Conservation (phyloP, 495 filamentous ascomycete species). For the Polyplosphaeria fusca region DNA sequence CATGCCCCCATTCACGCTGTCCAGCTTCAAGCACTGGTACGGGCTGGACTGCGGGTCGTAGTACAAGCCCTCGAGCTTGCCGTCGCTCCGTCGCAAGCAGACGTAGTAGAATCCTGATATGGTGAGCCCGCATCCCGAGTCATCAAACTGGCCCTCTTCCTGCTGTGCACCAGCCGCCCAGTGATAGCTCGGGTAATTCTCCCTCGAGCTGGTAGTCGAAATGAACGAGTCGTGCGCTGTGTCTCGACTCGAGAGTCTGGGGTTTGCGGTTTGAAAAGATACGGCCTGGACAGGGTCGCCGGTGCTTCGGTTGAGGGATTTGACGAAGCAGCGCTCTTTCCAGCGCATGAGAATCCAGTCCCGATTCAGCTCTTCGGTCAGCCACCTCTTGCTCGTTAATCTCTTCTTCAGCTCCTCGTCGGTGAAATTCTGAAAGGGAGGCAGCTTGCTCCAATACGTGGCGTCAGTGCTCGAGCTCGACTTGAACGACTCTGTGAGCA, state of each 20-base stretch:
- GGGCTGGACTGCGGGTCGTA: conserved; percentile 70
- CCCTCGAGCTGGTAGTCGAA: neutral
- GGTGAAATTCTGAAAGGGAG: conserved; percentile 58
- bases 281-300: conserved; percentile 2
- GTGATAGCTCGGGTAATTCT: neutral
- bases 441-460: conserved; percentile 68
- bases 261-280: neutral
- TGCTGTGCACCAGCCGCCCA: neutral
- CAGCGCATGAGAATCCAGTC: conserved; percentile 74
- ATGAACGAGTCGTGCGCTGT: neutral
- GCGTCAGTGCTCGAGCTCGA: conserved; percentile 61
- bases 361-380: conserved; percentile 52
- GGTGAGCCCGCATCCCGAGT: conserved; percentile 55
- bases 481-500: conserved; percentile 66
- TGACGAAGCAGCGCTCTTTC: conserved; percentile 78
- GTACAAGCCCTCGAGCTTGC: conserved; percentile 66
- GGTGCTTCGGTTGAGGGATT: conserved; percentile 30
- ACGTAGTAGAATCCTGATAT: conserved; percentile 78
- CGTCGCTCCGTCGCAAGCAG: conserved; percentile 58
- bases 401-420: conserved; percentile 58
- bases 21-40: conserved; percentile 64
- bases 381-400: conserved; percentile 57
- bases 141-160: conserved; percentile 7
- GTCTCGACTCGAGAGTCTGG: neutral
- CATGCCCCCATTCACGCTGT: conserved; percentile 41